Base-by-base conservation (phyloP, 2,329 filamentous ascomycete genomes). In the Cyphellophora attinorum region DNA sequence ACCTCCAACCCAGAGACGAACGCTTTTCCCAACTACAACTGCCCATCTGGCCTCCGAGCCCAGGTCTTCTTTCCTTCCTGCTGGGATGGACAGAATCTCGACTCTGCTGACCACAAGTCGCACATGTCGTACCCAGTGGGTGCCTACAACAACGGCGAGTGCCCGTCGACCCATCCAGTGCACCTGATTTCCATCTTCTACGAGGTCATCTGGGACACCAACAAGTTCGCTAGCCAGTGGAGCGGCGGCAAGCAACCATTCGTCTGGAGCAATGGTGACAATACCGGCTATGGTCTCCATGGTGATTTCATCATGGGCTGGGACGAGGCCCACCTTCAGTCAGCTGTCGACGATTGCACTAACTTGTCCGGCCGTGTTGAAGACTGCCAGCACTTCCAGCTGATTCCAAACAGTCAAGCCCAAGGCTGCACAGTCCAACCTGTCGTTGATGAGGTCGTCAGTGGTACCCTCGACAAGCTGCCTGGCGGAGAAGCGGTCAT, bases 221-320 rank as follows among this genome's bases (percentile, higher is more conserved):
- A 65, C 34, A 56, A 57, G 11, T 75, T 69, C 54, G 64, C 58
- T 10, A 61, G 67, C 41, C 46, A 59, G 47, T 70, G 67, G 60
- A 58, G 59, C 30, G 54, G 53, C 4, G 53, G 57, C 25, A 36
- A 30, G 6, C 46, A 49, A 13, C 47, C 47, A 6, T 69, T 67
- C 43, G 56, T 67, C 28, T 68, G 66, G 44, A 55, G 64, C 1
- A 61, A 60, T 38, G 62, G 66, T 18, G 67, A 70, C 39, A 55
- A 59, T 4, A 70, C 64, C 4, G 68, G 69, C 5, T 70, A 64
- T 41, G 67, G 67, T 2, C 65, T 70, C 46, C 70, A 74, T 41
- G 70, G 64, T 12, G 70, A 86, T 56, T 85, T 86, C 60, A 58
- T 81, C 45, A 74, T 81, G 42, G 81, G 73, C 11, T 86, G 82